Evolutionary conservation across 768 basidiomycete species (phyloP).

Genomic region (Boletus insuetus): DNA sequence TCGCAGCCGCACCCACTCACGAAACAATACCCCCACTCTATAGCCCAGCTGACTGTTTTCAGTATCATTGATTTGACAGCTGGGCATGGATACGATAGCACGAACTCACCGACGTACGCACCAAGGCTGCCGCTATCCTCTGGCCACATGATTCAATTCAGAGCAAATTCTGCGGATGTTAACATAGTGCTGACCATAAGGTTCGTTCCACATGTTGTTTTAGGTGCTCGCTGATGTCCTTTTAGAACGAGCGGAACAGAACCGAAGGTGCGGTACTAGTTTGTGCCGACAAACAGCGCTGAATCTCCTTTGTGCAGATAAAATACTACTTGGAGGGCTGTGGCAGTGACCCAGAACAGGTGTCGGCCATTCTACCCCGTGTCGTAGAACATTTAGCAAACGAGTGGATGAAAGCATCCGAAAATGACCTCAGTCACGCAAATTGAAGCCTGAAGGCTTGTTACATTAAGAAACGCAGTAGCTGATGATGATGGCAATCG

Average conservation of each 20-base stretch:
- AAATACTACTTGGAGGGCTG: conserved; percentile 88
- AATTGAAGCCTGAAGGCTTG: conserved; percentile 9
- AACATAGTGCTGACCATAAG: conserved; percentile 68
- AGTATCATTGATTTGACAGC: conserved; percentile 73
- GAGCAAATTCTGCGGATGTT: conserved; percentile 43
- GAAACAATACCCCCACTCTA: conserved; percentile 53
- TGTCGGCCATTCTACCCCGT: conserved; percentile 47
- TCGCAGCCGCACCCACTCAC: conserved; percentile 17
- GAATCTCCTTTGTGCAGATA: conserved; percentile 46
- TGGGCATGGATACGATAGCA: conserved; percentile 63
- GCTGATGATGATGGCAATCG: too few species aligned
- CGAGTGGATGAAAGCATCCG: conserved; percentile 67
- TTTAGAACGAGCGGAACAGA: conserved; percentile 85
- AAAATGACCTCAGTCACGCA: conserved; percentile 43
- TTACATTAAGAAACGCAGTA: background rate
- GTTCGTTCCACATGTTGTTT: conserved; percentile 36
- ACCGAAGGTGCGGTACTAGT: conserved; percentile 58
- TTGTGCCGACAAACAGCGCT: background rate
- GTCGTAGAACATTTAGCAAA: conserved; percentile 61
- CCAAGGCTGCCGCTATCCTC: conserved; percentile 69
- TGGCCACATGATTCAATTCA: conserved; percentile 85
- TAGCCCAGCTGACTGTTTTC: conserved; percentile 59
- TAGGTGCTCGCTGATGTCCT: background rate
- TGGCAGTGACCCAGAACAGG: conserved; percentile 48
- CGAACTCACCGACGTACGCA: conserved; percentile 61